Evolutionary conservation across 495 filamentous ascomycete species (phyloP), one percentile per base, ranked within the genome.

Genomic region (Penicillium dipodomyicola): DNA sequence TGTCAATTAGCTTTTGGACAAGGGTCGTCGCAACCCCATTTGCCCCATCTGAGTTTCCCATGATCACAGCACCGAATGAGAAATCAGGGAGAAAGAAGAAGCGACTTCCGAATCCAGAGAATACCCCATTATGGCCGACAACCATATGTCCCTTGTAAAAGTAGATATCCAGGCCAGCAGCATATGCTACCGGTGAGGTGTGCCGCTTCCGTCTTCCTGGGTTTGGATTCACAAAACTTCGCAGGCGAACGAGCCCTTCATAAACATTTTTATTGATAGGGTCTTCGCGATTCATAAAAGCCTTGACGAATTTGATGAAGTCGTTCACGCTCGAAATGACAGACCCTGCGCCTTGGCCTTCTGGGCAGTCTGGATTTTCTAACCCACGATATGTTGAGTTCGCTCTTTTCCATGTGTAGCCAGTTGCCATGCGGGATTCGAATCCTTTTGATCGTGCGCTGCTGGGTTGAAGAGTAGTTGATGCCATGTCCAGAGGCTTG

Each of bases 301-400:
- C 69, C 42, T 65, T 64, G 1, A 79, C 48, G 72, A 71, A 82
- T 40, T 64, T 72, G 14, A 73, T 65, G 54, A 77, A 80, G 56
- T 81, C 78, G 23, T 67, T 59, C 8, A 73, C 78, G 40, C 65
- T 79, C 9, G 73, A 70, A n/a, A 80, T 70, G 25, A 77, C 61
- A 1, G 68, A 67, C 7, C 79, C 79, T 2, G 76, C 78, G 15
- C 78, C 78, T 49, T 67, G 66, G 12, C 35, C 61, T 52, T 71
- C 63, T 2, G 63, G 63, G 30, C 57, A 66, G 23, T 66, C 54
- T 7, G 29, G 50, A 8, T 29, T 25, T 35, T 60, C 39, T 19
- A 63, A 56, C 4, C 56, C 54, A 25, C 30, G 57, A 11, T 58
- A 58, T 25, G 5, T 25, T 14, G 30, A 33, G 10, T 33, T 14